Conservation (phyloP, 2,329 filamentous ascomycete genomes). For the Nemania abortiva region DNA sequence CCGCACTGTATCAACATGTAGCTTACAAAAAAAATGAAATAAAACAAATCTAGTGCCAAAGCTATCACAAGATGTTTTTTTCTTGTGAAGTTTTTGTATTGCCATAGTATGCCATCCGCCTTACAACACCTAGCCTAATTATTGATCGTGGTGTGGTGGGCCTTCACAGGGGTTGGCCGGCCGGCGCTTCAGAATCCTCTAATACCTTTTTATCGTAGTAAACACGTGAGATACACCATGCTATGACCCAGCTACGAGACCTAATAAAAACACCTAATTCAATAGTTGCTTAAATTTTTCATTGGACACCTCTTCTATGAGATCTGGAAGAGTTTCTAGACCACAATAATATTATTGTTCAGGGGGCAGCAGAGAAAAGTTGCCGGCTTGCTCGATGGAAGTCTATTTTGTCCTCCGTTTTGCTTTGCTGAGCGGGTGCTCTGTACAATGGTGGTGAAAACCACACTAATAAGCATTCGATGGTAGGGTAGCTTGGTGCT, state of each 20-base stretch:
- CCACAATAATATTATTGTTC: neutral
- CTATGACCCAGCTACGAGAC: neutral
- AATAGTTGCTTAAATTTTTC: neutral
- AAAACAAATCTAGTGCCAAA: neutral
- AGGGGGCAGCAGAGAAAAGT: neutral
- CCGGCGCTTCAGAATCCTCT: constrained; percentile 6
- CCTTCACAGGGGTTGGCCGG: neutral
- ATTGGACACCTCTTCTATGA: neutral
- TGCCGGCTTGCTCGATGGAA: neutral
- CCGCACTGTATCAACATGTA: neutral
- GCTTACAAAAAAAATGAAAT: neutral
- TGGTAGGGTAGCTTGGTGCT: neutral
- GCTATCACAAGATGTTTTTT: neutral
- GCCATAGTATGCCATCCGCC: neutral
- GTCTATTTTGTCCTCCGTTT: neutral
- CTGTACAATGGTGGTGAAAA: neutral
- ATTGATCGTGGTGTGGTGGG: constrained; percentile 6
- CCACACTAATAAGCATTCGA: neutral
- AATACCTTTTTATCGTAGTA: constrained; percentile 20
- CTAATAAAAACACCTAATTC: neutral
- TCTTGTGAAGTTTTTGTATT: neutral
- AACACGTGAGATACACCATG: neutral
- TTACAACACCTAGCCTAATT: neutral
- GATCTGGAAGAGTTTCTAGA: neutral
- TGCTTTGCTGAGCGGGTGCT: neutral